phyloP scores from a whole-genome alignment of 306 rosid genomes.

The Cucurbita pepo region DNA sequence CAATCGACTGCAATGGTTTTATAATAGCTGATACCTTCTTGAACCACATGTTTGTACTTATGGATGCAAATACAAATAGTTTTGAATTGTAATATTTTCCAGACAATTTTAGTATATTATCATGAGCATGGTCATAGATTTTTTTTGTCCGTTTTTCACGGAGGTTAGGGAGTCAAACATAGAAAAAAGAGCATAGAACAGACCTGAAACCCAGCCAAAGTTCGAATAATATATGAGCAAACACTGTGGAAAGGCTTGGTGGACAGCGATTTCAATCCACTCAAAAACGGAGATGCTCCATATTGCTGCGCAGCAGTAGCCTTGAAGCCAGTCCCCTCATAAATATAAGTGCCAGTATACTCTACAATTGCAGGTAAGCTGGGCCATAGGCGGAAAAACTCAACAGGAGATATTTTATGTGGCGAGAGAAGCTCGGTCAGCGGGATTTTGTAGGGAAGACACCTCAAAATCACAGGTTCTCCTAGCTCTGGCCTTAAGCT shows the following conservation, averaged over 20 bases:
- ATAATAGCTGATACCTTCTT: background rate
- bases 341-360: constrained; percentile 87
- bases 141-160: background rate
- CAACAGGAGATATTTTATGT: constrained; percentile 85
- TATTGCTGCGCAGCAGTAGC: constrained; percentile 99
- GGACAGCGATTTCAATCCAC: constrained; percentile 87
- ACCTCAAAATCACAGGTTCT: constrained; percentile 93
- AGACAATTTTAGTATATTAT: background rate
- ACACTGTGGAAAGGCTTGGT: constrained; percentile 95
- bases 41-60: background rate
- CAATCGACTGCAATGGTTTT: background rate
- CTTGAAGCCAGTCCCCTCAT: constrained; percentile 96
- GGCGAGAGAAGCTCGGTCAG: constrained; percentile 89
- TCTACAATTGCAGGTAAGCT: constrained; percentile 88
- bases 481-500: constrained; percentile 92
- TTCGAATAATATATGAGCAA: constrained; percentile 87
- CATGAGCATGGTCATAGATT: background rate
- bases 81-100: background rate
- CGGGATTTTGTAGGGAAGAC: constrained; percentile 88
- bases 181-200: background rate
- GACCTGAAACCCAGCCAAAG: constrained; percentile 98
- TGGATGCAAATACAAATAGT: background rate
- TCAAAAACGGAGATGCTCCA: constrained; percentile 88
- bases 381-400: constrained; percentile 95
- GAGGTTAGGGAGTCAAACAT: background rate